Base-by-base conservation (phyloP, 371 early-diverging fungal species). In the Mucor saturninus region DNA sequence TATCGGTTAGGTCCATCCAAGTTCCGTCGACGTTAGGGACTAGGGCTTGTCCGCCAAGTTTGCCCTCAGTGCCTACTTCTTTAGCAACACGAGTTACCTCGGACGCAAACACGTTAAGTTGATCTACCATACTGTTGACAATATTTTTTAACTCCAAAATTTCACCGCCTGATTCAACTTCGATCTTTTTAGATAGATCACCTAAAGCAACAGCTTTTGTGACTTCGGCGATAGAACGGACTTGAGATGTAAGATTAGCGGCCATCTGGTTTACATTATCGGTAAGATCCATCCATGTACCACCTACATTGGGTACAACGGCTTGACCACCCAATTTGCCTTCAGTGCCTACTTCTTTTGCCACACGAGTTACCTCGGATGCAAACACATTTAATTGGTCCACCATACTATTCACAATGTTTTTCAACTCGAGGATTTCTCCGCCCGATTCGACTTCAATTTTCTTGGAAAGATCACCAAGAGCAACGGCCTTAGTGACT, bases 361-460 rank as follows among this genome's bases (percentile, higher is more conserved):
- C 62, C 0, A 73, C 73, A 50, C 73, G 62, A 28, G 67, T 73
- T 14, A 77, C 78, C 65, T 77, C 78, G 21, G 73, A 68, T 4
- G 73, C 73, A 59, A 73, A 73, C 0, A 69, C 53, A 45, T 57
- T 54, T 3, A 73, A 54, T 32, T 68, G 69, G 42, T 73, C 66
- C 9, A 73, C 73, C 89, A 89, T 89, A 5, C 70, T 74, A 62
- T 89, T 89, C 30, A 89, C 82, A 0, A 86, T 89, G 48, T 81
- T 80, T 67, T 87, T 89, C 13, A 89, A 73, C 14, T 86, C 85
- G 21, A 72, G 52, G 14, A 83, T 83, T 58, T 86, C 86, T 6
- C 89, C 89, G 58, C 81, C 74, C 28, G 83, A 80, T 39, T 83
- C 72, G 2, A 85, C 81, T 0, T 77, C 77, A 51, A 89, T 77